These are phyloP conservation scores for Apiotrichum brassicae DNA, from an alignment of 1,284 basidiomycete species.

Conservation along the genomic window DNA sequence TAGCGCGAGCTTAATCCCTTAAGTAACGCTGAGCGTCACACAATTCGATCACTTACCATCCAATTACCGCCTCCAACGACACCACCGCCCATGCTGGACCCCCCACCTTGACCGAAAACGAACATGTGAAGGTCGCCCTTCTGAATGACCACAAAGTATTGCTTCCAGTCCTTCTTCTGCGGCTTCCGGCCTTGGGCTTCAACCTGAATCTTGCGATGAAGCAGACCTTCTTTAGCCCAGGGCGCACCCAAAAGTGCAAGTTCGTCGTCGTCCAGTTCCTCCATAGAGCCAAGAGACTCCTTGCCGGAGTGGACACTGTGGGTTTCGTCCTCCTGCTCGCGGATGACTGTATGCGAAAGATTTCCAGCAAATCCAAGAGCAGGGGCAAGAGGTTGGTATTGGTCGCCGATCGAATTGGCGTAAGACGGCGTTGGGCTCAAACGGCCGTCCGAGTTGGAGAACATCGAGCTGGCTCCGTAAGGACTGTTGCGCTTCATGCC, in stretches of 20 bases:
- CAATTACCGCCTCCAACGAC: slow-evolving; percentile 89
- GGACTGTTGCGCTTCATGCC: slow-evolving; percentile 68
- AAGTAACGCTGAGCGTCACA: neutral
- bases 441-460: slow-evolving; percentile 60
- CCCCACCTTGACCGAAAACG: slow-evolving; percentile 62
- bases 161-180: slow-evolving; percentile 80
- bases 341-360: slow-evolving; percentile 90
- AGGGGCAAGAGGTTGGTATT: slow-evolving; percentile 53
- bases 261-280: slow-evolving; percentile 77
- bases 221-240: slow-evolving; percentile 97
- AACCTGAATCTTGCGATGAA: slow-evolving; percentile 90
- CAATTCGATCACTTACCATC: slow-evolving; percentile 60
- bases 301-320: slow-evolving; percentile 59
- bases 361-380: slow-evolving; percentile 93
- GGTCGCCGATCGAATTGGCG: slow-evolving; percentile 72
- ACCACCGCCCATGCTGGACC: slow-evolving; percentile 51
- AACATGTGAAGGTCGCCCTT: slow-evolving; percentile 94
- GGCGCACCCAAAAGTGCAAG: slow-evolving; percentile 88
- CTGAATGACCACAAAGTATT: slow-evolving; percentile 91
- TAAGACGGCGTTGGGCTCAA: slow-evolving; percentile 82
- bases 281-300: slow-evolving; percentile 52
- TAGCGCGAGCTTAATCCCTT: slow-evolving; percentile 1
- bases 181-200: slow-evolving; percentile 60
- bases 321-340: slow-evolving; percentile 87
- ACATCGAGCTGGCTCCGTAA: slow-evolving; percentile 21